Conservation (phyloP, 2,329 filamentous ascomycete genomes). For the Exophiala spinifera region DNA sequence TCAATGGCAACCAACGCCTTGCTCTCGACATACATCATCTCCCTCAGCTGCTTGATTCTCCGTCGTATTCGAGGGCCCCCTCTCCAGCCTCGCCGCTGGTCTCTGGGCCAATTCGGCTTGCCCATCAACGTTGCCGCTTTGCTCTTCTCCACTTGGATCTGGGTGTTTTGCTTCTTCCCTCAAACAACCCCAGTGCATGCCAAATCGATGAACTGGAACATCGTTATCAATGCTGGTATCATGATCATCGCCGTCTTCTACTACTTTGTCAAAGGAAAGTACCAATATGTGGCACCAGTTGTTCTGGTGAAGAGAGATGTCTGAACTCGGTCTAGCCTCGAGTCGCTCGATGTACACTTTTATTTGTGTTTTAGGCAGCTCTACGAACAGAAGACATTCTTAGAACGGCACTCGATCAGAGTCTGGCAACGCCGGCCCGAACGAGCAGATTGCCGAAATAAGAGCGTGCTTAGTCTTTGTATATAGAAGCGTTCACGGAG, state of each 20-base stretch:
- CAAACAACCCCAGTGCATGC: conserved; percentile 29
- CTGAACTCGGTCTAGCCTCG: neutral
- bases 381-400: too few relatives aligned
- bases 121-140: conserved; percentile 37
- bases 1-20: conserved; percentile 35
- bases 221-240: conserved; percentile 44
- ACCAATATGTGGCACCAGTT: conserved; percentile 42
- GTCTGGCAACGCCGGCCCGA: too few relatives aligned
- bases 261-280: conserved; percentile 41
- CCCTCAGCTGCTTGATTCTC: conserved; percentile 45
- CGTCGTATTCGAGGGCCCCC: conserved; percentile 42
- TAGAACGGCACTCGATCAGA: too few relatives aligned
- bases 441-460: too few relatives aligned
- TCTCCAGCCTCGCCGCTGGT: conserved; percentile 44
- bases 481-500: too few relatives aligned
- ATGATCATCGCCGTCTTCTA: conserved; percentile 44
- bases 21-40: conserved; percentile 38
- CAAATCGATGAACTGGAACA: conserved; percentile 41
- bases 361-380: too few relatives aligned
- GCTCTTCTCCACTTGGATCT: conserved; percentile 34
- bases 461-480: too few relatives aligned
- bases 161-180: conserved; percentile 42
- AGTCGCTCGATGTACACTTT: too few relatives aligned
- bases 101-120: conserved; percentile 31
- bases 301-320: conserved; percentile 35